These are phyloP conservation scores for Podospora australis DNA, from an alignment of 495 filamentous ascomycete genomes.

Conservation along the genomic window DNA sequence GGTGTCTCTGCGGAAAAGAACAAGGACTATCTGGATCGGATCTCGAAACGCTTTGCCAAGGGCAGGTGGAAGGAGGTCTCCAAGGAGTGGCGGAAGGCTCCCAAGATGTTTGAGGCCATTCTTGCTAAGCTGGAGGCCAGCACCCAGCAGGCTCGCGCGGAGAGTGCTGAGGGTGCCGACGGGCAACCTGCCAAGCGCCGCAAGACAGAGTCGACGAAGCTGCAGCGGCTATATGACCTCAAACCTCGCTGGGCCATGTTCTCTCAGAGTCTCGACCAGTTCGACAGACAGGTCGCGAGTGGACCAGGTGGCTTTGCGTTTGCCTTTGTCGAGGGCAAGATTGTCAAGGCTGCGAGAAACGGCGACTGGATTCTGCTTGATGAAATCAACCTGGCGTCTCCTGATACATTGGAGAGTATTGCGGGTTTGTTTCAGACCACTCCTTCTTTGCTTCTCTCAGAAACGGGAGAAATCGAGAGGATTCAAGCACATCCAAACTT, in stretches of 20 bases:
- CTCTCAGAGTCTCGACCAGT: conserved; percentile 63
- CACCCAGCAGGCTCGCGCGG: conserved; percentile 18
- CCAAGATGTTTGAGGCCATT: conserved; percentile 74
- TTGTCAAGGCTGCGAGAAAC: conserved; percentile 85
- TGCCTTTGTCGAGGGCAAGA: conserved; percentile 89
- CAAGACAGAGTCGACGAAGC: conserved; percentile 63
- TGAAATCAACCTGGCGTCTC: conserved; percentile 92
- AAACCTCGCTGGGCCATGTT: conserved; percentile 76
- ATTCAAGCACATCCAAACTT: conserved; percentile 89
- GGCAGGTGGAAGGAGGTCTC: conserved; percentile 79
- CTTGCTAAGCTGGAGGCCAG: conserved; percentile 43
- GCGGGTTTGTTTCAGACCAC: conserved; percentile 72
- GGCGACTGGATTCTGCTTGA: conserved; percentile 93
- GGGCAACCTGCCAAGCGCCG: conserved; percentile 74
- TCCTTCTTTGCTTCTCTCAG: conserved; percentile 80
- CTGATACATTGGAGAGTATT: conserved; percentile 90
- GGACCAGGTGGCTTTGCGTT: conserved; percentile 84
- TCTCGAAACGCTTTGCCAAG: conserved; percentile 71
- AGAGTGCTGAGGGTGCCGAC: conserved; percentile 34
- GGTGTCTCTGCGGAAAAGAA: conserved; percentile 80
- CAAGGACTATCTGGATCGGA: conserved; percentile 69
- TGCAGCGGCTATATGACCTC: conserved; percentile 51
- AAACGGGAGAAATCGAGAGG: conserved; percentile 84
- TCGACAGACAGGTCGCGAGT: conserved; percentile 73
- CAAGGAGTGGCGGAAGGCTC: conserved; percentile 80